Evolutionary conservation across 768 basidiomycete genomes (phyloP), one percentile per base, ranked within the genome.

Genomic region (Hygrocybe punicea): DNA sequence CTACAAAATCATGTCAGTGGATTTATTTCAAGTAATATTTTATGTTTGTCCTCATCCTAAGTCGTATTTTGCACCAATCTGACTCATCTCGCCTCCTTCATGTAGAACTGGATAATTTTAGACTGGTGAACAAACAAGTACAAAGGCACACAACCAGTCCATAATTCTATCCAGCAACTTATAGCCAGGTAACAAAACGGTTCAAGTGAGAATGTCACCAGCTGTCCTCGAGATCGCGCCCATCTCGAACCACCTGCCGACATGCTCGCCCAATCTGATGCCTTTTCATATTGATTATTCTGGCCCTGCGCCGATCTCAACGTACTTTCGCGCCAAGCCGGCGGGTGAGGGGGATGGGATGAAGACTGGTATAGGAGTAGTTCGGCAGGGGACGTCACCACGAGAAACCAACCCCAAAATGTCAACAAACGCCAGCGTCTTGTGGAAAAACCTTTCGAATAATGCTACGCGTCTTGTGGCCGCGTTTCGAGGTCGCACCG

Each of bases 241-340:
- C 29, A 47, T 48, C 24, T 45, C 51, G 21, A 14, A 25, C 24
- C 29, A 64, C 14, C 61, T 81, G 9, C 66, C 73, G n/a, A 56
- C 60, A 67, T 83, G 81, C 47, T 74, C 71, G 2, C 89, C 88
- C 1, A 79, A 85, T 65, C 78, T 94, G 29, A 91, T 94, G 88
- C 91, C 91, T 4, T 93, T 94, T 60, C 84, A 87, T 62, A 84
- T 93, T 47, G 71, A 77, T 11, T 83, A 91, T 69, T 75, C 79
- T 9, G 91, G 91, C 0, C 78, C 79, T 17, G 90, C 91, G 1
- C 84, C 85, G 5, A 74, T 93, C 16, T 86, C 86, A 3, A 85
- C 86, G 5, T 93, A 85, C 68, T 84, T 93, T 68, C 80, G 78
- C 45, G 76, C 85, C 52, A 78, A 78, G n/a, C 67, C 74, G n/a